Base-by-base conservation (phyloP, 768 basidiomycete genomes). In the Tricholoma sp. region DNA sequence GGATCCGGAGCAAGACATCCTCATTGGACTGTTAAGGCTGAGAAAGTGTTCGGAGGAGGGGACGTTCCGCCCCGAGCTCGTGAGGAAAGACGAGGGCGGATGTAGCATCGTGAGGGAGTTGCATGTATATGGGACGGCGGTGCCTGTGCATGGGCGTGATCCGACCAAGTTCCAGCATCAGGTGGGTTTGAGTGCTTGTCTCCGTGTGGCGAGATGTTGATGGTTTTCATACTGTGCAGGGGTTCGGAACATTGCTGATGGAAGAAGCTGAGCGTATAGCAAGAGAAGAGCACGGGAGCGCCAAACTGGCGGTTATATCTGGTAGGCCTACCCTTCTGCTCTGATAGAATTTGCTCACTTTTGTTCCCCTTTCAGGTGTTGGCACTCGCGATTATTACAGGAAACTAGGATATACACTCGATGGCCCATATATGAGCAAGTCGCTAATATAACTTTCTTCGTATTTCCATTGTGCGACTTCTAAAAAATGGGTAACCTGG, bases 231-330 rank as follows among this genome's bases (percentile, higher is more conserved):
- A 53, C 64, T 55, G 45, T 50, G 46, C 68, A 95, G 83, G 97
- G 97, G 7, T 98, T 98, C 70, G 97, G 97, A 11, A 97, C 94
- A 29, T 71, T 98, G 60, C 74, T 99, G 60, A 99, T 99, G 97
- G 97, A 99, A 69, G 97, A 99, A 74, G 97, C 97, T 8, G 97
- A 98, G 71, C 82, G 96, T 65, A 98, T 99, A 77, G 94, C 97
- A 22, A 78, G 88, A 62, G 96, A 98, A 66, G 97, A 99, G 69
- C 97, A 99, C 65, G 96, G 91, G 18, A 98, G 94, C 70, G 78
- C 89, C 60, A 95, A 98, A 73, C 74, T 99, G 32, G 97, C 90
- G n/a, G 96, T 99, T 58, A 99, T 99, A 62, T 95, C 94, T 37
- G 94, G 92, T 84, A 61, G 66, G 85, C 64, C n/a, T 19, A 29